Base-by-base conservation (phyloP, 441 rosid species). In the Croton laevigatus region DNA sequence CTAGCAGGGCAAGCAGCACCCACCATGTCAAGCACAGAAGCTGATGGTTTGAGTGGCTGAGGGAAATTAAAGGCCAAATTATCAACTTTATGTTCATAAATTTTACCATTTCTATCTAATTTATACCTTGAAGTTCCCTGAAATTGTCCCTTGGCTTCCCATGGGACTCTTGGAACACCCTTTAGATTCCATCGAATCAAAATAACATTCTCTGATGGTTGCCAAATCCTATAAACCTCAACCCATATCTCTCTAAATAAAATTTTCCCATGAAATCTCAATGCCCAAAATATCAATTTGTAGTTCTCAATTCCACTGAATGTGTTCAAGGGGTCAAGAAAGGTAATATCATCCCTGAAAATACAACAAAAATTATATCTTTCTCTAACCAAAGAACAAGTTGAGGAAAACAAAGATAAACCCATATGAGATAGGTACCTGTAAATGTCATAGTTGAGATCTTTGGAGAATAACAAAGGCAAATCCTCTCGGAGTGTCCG, bases 41-140 rank as follows among this genome's bases (percentile, higher is more conserved):
- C 86, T 19, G 97, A 88, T 0, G 91, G 94, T 78, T 88, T 89
- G 44, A 89, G 91, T 45, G 77, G 69, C 52, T 71, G 94, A 16
- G 97, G 98, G 83, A 94, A 91, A 78, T 89, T 94, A 83, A 94
- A 91, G 45, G 94, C 97, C 76, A 94, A 78, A 71, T 90, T 94
- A 77, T 94, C 98, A 16, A 91, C 97, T 82, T 86, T 90, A 72
- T 94, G 98, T 65, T 89, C 97, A 22, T 94, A 94, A 58, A 89
- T 90, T 81, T 88, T 91, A 55, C 97, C 98, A 77, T 83, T 84
- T 74, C 97, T 78, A 77, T 94, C 97, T 79, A 94, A 81, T 79
- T 91, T 91, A 82, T 90, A 94, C 66, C 95, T 83, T n/a, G 97
- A 90, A 71, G 91, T 91, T 37, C 97, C 97, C 73, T 94, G 97